Conservation (phyloP, 805 yeast genomes). For the Lipomyces lipofer region DNA sequence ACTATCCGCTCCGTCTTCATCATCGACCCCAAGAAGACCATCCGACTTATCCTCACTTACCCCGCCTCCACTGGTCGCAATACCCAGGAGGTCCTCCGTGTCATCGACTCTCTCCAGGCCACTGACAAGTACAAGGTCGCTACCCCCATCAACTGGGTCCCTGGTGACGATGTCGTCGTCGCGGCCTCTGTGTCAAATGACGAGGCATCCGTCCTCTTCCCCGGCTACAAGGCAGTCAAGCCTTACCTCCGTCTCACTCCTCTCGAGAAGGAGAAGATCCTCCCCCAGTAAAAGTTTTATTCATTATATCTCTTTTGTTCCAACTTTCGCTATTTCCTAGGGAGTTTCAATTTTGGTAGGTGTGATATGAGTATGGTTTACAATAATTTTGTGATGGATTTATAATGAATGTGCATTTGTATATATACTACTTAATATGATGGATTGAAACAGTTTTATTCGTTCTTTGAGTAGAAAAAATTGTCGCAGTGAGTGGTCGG, state of each 20-base stretch:
- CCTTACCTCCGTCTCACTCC: too few species aligned
- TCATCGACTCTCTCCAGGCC: slow-evolving; percentile 77
- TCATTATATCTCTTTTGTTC: not conserved
- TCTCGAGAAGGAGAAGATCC: too few species aligned
- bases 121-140: slow-evolving; percentile 80
- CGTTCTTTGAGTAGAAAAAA: too few species aligned
- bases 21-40: slow-evolving; percentile 87
- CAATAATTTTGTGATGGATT: too few species aligned
- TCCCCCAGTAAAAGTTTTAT: too few species aligned
- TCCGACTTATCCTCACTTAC: slow-evolving; percentile 81
- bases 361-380: too few species aligned
- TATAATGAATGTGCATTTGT: too few species aligned
- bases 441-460: too few species aligned
- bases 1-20: slow-evolving; percentile 91
- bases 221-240: slow-evolving; percentile 80
- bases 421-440: too few species aligned
- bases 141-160: slow-evolving; percentile 89
- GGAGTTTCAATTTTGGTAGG: too few species aligned
- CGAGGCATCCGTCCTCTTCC: slow-evolving; percentile 78
- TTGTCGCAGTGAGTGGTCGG: too few species aligned
- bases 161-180: slow-evolving; percentile 87
- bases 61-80: slow-evolving; percentile 96
- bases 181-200: slow-evolving; percentile 83
- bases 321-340: too few species aligned
- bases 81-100: slow-evolving; percentile 89